Evolutionary conservation across 2,329 filamentous ascomycete genomes (phyloP).

Genomic region (Parastagonospora nodorum): DNA sequence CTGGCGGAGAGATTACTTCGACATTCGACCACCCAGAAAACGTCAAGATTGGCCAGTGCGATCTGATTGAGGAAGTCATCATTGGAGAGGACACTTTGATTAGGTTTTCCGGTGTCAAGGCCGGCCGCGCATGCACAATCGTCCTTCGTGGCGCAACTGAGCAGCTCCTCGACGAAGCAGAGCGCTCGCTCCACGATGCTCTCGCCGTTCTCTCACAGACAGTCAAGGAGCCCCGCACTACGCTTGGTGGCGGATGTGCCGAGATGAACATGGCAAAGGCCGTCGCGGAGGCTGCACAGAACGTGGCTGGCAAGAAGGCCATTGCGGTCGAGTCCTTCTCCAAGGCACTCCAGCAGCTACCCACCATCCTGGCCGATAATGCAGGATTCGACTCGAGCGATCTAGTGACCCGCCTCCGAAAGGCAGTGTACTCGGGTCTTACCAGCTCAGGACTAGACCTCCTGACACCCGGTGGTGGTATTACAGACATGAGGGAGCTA

Average conservation of each 20-base stretch:
- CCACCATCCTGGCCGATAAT: constrained; percentile 96
- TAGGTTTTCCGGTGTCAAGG: constrained; percentile 94
- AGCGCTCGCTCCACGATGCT: constrained; percentile 94
- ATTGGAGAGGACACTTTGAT: constrained; percentile 98
- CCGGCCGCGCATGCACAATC: constrained; percentile 93
- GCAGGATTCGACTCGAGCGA: constrained; percentile 95
- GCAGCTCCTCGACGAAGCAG: constrained; percentile 94
- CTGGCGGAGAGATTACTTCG: constrained; percentile 94
- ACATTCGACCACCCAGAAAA: constrained; percentile 98
- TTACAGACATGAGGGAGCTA: constrained; percentile 92
- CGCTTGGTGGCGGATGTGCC: constrained; percentile 91
- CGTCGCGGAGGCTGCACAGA: constrained; percentile 89
- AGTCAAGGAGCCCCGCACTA: constrained; percentile 90
- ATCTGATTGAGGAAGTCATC: constrained; percentile 95
- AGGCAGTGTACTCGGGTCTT: constrained; percentile 93
- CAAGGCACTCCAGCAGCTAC: constrained; percentile 85
- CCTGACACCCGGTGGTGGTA: constrained; percentile 84
- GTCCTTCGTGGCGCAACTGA: constrained; percentile 95
- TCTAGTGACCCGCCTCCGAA: constrained; percentile 86
- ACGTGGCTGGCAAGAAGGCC: constrained; percentile 95
- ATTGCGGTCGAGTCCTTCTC: constrained; percentile 91
- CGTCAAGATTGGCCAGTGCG: constrained; percentile 93
- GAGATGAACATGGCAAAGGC: constrained; percentile 99
- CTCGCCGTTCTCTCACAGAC: constrained; percentile 96
- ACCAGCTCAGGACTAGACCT: constrained; percentile 90